Conservation (phyloP, 2,329 filamentous ascomycete species). For the Colletotrichum chlorophyti region DNA sequence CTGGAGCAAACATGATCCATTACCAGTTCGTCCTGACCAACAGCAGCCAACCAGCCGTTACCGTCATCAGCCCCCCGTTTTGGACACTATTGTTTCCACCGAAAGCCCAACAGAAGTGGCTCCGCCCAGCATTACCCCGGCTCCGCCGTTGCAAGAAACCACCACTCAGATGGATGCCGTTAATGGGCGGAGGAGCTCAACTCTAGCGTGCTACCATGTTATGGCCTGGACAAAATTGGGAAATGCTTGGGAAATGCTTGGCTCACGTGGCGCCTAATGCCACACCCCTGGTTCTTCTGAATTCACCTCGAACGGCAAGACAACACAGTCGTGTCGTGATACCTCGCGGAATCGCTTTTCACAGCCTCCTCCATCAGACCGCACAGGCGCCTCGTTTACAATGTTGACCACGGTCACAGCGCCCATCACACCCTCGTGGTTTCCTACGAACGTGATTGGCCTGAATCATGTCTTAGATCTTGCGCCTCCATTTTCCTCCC, state of each 20-base stretch:
- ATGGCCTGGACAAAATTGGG: too few relatives aligned
- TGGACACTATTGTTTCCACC: slow-evolving; percentile 18
- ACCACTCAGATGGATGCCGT: slow-evolving; percentile 1
- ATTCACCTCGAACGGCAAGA: too few relatives aligned
- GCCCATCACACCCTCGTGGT: slow-evolving; percentile 6
- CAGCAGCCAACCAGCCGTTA: slow-evolving; percentile 3
- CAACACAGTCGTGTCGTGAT: too few relatives aligned
- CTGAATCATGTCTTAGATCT: neutral
- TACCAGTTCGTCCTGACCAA: slow-evolving; percentile 1
- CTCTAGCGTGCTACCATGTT: too few relatives aligned
- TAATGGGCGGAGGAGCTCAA: slow-evolving; percentile 20
- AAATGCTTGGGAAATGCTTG: slow-evolving; percentile 12
- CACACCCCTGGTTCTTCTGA: slow-evolving; percentile 15
- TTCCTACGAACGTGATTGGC: neutral
- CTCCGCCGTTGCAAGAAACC: neutral
- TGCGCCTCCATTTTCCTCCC: neutral
- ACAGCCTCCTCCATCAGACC: neutral
- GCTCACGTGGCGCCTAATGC: slow-evolving; percentile 26
- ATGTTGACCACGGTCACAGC: neutral
- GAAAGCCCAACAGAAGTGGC: slow-evolving; percentile 25
- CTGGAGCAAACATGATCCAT: neutral
- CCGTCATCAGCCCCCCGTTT: neutral
- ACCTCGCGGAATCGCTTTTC: slow-evolving; percentile 6
- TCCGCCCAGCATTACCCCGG: slow-evolving; percentile 10
- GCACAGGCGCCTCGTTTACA: neutral